Base-by-base conservation (phyloP, 2,329 filamentous ascomycete genomes). In the Aureobasidium sp. region DNA sequence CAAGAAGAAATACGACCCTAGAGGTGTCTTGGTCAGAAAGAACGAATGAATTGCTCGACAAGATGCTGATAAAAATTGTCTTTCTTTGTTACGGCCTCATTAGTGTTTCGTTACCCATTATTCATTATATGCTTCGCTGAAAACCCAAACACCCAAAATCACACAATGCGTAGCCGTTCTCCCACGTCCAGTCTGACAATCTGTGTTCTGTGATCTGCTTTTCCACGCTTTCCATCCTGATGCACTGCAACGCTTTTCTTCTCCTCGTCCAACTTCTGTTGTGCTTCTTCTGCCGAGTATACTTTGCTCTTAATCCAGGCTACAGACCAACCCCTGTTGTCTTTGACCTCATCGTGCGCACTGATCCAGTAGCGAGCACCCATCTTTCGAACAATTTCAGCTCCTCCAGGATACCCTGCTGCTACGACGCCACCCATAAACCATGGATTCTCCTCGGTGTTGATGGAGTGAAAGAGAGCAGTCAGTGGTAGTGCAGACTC, bases 401-500 rank as follows among this genome's bases (percentile, higher is more conserved):
- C 69, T 0, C 85, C 85, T 11, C 79, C 77, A 0, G 83, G 81
- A 10, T 79, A 78, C 0, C 84, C 84, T 2, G 77, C 74, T 25
- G 79, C 80, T 55, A 84, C 79, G 55, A 81, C 80, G 0, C 84
- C 83, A 37, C 83, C 84, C 1, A 86, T 70, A 71, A 81, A 85
- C 81, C 82, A 85, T 0, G 82, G 81, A 46, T 82, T 84, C 21
- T 77, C 73, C 27, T 85, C 78, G 9, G 74, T 74, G 66, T 86
- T 82, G 71, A 87, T 84, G 57, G 81, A 82, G 69, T 88, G 85
- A 17, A 89, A 75, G 4, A 89, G 79, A 0, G 81, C 80, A 0
- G 83, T 86, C 19, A 89, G 73, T 0, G 84, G 85, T 2, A 87
- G 74, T 0, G 84, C 83, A 66, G 82, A 77, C 1, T 65, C 42